Conservation (phyloP, 148 eudicot species). For the Gaultheria prostrata region DNA sequence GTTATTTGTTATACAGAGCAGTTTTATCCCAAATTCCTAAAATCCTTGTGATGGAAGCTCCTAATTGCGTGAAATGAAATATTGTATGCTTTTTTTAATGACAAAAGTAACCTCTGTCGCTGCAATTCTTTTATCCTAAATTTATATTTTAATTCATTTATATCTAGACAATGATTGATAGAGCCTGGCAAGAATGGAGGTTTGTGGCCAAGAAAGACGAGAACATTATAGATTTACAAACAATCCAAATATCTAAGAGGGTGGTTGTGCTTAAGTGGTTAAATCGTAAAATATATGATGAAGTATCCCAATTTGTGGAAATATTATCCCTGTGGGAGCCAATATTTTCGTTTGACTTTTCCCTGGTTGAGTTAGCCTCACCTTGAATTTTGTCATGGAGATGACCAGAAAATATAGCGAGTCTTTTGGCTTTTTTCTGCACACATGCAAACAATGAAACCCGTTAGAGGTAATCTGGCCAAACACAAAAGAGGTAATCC, state of each 20-base stretch:
- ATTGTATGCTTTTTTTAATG: neutral
- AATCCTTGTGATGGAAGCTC: neutral
- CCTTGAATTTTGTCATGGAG: no score
- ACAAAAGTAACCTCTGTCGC: neutral
- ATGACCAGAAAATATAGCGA: no score
- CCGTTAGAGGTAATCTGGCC: no score
- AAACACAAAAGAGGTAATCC: no score
- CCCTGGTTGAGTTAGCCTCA: no score
- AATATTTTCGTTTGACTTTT: no score
- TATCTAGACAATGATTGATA: neutral
- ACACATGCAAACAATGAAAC: no score
- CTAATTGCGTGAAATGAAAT: neutral
- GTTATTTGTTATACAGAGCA: neutral
- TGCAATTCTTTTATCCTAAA: neutral
- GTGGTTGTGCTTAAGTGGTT: neutral
- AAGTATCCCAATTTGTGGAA: neutral
- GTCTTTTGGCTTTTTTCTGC: no score
- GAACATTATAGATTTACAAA: neutral
- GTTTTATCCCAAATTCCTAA: neutral
- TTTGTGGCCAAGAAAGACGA: neutral
- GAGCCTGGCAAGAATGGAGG: neutral
- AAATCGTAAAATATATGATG: neutral
- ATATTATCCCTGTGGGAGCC: neutral
- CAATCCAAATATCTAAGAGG: neutral
- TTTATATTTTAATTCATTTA: neutral